Percentiles rank a stretch among this genome's conserved stretches.
Evolutionary conservation across 2,329 filamentous ascomycete genomes (phyloP).

Genomic region (Diaporthe vexans): DNA sequence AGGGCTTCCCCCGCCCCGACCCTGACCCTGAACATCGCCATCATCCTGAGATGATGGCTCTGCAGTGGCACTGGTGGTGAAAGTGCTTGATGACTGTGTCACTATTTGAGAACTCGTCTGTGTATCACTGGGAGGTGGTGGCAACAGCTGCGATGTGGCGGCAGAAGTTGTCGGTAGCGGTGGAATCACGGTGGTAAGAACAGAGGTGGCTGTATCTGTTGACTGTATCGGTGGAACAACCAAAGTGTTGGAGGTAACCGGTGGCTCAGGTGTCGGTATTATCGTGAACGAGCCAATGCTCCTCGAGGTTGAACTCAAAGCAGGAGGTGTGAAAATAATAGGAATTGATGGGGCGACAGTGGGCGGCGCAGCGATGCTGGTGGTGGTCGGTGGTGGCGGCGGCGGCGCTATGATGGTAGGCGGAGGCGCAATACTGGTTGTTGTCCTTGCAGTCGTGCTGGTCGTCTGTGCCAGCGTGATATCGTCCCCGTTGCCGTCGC

Average conservation of each 20-base stretch:
- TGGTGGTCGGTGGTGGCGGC: neutral
- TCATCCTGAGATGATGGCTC: constrained; percentile 6
- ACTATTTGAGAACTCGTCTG: neutral
- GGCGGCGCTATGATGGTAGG: neutral
- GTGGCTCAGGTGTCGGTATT: constrained; percentile 12
- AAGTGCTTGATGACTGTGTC: constrained; percentile 8
- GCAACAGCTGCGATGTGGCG: constrained; percentile 3
- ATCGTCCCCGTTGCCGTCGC: constrained; percentile 27
- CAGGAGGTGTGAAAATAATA: constrained; percentile 16
- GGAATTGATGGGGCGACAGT: constrained; percentile 6
- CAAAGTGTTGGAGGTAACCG: constrained; percentile 16
- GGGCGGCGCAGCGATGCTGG: constrained; percentile 8
- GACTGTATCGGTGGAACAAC: constrained; percentile 5
- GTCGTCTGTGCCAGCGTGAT: constrained; percentile 35
- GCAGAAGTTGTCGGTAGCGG: constrained; percentile 10
- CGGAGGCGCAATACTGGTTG: constrained; percentile 8
- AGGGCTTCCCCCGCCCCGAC: constrained; percentile 41
- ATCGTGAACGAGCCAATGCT: constrained; percentile 31
- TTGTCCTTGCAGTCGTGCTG: constrained; percentile 23
- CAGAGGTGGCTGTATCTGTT: constrained; percentile 2
- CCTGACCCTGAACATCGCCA: constrained; percentile 11
- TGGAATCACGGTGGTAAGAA: constrained; percentile 24
- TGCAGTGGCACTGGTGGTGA: neutral
- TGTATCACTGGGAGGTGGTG: neutral
- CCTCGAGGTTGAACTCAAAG: constrained; percentile 16